phyloP scores from a whole-genome alignment of 805 yeast genomes.

The Wickerhamiella kazuoi region DNA sequence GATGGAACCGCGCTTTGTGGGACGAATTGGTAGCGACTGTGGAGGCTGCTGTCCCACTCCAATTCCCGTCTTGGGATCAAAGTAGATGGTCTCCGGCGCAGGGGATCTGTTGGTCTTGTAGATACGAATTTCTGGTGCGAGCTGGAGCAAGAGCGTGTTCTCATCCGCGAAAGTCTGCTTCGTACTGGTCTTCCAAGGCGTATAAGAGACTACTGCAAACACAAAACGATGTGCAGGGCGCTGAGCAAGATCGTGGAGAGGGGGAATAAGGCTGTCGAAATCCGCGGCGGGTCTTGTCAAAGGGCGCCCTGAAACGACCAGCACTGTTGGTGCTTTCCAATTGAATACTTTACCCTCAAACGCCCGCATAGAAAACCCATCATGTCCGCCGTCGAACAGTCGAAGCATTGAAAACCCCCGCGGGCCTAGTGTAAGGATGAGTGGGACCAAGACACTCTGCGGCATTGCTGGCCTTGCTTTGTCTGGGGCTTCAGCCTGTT shows the following conservation, averaged over 20 bases:
- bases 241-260: conserved; percentile 3
- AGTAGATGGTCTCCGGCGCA: conserved; percentile 22
- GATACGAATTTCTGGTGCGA: conserved; percentile 44
- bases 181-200: conserved; percentile 66
- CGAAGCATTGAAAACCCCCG: conserved; percentile 24
- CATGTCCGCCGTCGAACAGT: conserved; percentile 52
- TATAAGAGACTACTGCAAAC: conserved; percentile 45
- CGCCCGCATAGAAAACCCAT: conserved; percentile 79
- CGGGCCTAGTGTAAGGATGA: background rate
- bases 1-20: conserved; percentile 36
- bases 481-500: background rate
- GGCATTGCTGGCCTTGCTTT: background rate
- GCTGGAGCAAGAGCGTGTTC: conserved; percentile 39
- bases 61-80: conserved; percentile 34
- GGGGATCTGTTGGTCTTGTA: conserved; percentile 1
- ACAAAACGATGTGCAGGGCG: conserved; percentile 20
- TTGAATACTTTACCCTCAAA: conserved; percentile 69
- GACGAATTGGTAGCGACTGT: conserved; percentile 22
- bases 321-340: conserved; percentile 75
- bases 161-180: conserved; percentile 55
- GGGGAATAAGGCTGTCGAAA: conserved; percentile 6
- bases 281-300: conserved; percentile 5
- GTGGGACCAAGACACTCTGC: background rate
- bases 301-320: conserved; percentile 47
- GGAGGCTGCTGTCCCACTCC: conserved; percentile 61